Evolutionary conservation across 2,329 filamentous ascomycete genomes (phyloP), one percentile per base, ranked within the genome.

Genomic region (Claviceps sorghi): DNA sequence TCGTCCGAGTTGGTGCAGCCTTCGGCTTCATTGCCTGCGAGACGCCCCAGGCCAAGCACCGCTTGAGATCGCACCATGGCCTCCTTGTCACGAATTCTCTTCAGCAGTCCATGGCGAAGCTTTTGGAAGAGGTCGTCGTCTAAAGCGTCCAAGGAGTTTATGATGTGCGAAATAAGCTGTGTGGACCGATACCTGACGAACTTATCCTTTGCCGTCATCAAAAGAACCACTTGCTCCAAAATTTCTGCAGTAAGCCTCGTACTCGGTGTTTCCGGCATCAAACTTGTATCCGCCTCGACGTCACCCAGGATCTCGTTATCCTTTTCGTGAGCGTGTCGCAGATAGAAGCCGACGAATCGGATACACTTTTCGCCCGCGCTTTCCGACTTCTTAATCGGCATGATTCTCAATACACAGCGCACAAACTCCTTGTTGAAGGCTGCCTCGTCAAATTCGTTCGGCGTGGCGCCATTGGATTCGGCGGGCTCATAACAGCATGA

Each of bases 341-440:
- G 70, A 66, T 95, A 98, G 42, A 88, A 73, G n/a, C 87, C 88
- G 56, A 94, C 71, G 64, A 98, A 98, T 46, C 86, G 80, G 54
- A 97, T 79, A 17, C 86, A 78, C 60, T 87, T 83, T 65, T 97
- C 91, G 26, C 89, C 93, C 2, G 87, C 90, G 15, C 79, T 76
- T 69, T 98, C 93, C 40, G 86, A 84, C 74, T 96, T 97, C 74
- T 91, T 95, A 53, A 97, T 83, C 1, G 84, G 80, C 73, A 98
- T 79, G 49, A 91, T 78, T 52, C 89, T 79, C 59, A 94, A 67
- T 26, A 95, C 77, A 63, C 89, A 96, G 63, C 93, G 79, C 53
- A 83, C 78, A 53, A 97, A 82, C 66, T 98, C 91, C 30, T 75
- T 72, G 61, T 93, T 95, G 72, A 98, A 97, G 53, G 93, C 84